A percentile compares a stretch with the other conserved stretches of the same genome.
phyloP scores from a whole-genome alignment of 345 rosid genomes.

The Isatis tinctoria region DNA sequence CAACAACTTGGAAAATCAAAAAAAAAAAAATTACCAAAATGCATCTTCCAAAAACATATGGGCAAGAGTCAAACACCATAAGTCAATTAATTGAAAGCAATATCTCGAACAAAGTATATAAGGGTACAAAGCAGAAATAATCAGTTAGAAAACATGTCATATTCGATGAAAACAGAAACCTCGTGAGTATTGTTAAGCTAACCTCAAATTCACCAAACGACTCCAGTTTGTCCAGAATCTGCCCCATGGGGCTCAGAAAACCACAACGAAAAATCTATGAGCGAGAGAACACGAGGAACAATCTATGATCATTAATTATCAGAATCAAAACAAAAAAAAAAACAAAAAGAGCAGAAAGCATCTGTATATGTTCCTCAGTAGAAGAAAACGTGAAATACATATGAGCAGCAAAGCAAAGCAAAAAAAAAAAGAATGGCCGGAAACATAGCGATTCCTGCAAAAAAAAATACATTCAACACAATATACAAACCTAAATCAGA shows the following conservation, averaged over 20 bases:
- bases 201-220: conserved; percentile 99
- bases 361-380: conserved; percentile 11
- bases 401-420: conserved; percentile 19
- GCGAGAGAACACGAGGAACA: background rate
- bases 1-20: background rate
- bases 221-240: conserved; percentile 74
- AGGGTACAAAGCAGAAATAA: background rate
- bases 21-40: background rate
- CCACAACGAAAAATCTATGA: background rate
- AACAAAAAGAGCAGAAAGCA: background rate
- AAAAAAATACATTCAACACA: too few relatives aligned
- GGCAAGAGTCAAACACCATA: background rate
- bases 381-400: conserved; percentile 3
- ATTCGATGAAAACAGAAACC: background rate
- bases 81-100: background rate
- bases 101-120: background rate
- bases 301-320: background rate
- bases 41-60: background rate
- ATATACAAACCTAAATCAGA: too few relatives aligned
- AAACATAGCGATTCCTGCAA: too few relatives aligned
- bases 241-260: conserved; percentile 85
- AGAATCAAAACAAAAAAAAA: background rate
- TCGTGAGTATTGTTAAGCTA: background rate
- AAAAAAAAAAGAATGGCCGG: too few relatives aligned
- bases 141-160: background rate